Evolutionary conservation across 106 monocot genomes (phyloP), one percentile per base, ranked within the genome.

Genomic region (Triglochin maritima): DNA sequence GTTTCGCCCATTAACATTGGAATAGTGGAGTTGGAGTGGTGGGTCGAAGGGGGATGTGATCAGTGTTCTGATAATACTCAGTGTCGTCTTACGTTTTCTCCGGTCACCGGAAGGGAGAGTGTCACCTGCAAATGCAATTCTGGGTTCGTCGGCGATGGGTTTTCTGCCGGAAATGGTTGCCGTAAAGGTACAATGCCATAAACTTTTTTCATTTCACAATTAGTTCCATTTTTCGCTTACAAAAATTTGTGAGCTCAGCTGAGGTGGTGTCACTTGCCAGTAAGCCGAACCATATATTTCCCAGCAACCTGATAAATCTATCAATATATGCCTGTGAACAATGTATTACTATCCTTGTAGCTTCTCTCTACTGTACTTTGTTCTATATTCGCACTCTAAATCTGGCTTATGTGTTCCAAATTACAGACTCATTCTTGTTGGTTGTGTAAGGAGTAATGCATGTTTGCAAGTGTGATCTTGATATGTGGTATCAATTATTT

Each of bases 131-230:
- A 9, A 4, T 84, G 83, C 77, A n/a, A 0, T 2, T 66, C 60
- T 3, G 83, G 77, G 41, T 77, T 77, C 72, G n/a, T n/a, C 3
- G 83, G 83, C 44, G 83, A 84, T 53, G 80, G 83, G 44, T 84
- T 80, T 73, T 1, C 5, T 70, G 73, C 53, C 65, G 80, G 83
- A 44, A 8, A 8, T 2, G 73, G 77, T 16, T 84, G 83, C 80
- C 56, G 17, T 7, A 76, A 56, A 80, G 80, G 80, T 83, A 50
- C 9, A 4, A 29, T 17, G 6, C 4, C 52, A 11, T 50, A 41
- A 9, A 51, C 5, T 41, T 41, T 12, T 47, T 69, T 51, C 13
- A 9, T 50, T 63, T 63, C 45, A 11, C 46, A 4, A 13, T 65
- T 16, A 8, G 17, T 42, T 4, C 4, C 52, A 51, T 15, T 43